phyloP scores from a whole-genome alignment of 768 basidiomycete genomes.

The Lactarius tabidus region DNA sequence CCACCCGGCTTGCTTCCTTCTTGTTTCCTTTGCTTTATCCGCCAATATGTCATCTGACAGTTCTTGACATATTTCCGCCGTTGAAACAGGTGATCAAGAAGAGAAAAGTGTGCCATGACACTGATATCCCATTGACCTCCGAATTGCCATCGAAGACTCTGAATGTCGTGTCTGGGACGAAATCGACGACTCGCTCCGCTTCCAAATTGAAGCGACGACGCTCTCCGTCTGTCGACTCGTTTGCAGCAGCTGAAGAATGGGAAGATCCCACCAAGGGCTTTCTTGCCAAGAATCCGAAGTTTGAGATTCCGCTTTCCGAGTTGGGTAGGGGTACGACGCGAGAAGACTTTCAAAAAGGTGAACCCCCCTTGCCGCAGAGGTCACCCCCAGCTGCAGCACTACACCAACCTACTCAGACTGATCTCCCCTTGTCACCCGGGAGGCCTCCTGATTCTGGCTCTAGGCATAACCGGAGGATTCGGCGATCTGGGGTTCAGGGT shows the following conservation, averaged over 20 bases:
- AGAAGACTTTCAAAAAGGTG: constrained; percentile 15
- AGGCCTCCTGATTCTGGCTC: not conserved
- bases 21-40: not conserved
- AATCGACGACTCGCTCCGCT: constrained; percentile 1
- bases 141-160: not conserved
- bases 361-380: constrained; percentile 6
- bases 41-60: not conserved
- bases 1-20: not conserved
- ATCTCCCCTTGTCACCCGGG: not conserved
- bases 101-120: constrained; percentile 6
- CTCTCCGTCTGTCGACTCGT: constrained; percentile 19
- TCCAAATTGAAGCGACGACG: constrained; percentile 17
- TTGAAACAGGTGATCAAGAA: constrained; percentile 9
- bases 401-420: constrained; percentile 10
- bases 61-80: constrained; percentile 1
- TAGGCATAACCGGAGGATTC: not conserved
- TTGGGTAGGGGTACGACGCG: constrained; percentile 38
- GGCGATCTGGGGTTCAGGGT: too few species aligned
- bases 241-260: constrained; percentile 14
- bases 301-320: constrained; percentile 56
- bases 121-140: not conserved
- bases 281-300: constrained; percentile 21
- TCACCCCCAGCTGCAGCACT: not conserved
- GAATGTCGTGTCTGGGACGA: not conserved
- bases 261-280: constrained; percentile 23